Conservation (phyloP, 2,329 filamentous ascomycete species). For the Incumbomyces lentus region DNA sequence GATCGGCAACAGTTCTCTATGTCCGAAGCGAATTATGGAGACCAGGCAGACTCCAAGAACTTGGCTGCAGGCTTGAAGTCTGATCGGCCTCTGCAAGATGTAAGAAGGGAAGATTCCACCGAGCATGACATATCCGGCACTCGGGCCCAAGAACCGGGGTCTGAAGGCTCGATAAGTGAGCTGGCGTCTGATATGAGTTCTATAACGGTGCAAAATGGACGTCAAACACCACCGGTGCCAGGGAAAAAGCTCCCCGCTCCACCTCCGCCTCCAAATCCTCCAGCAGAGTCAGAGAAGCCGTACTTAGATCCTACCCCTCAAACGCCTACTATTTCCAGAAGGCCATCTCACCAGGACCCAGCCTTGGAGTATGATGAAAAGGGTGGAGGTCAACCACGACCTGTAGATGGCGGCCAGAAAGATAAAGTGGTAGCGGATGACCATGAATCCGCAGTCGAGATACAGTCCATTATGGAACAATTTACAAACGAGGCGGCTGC, state of each 20-base stretch:
- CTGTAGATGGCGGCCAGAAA: constrained; percentile 9
- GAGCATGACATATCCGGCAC: no score
- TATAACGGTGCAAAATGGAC: background rate
- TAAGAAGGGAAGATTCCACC: no score
- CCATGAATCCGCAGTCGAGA: constrained; percentile 67
- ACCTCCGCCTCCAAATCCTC: constrained; percentile 33
- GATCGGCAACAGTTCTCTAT: background rate
- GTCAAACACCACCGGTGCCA: background rate
- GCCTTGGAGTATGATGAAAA: constrained; percentile 18
- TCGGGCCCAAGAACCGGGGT: no score
- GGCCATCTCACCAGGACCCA: constrained; percentile 22
- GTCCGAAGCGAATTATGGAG: background rate
- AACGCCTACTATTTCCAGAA: constrained; percentile 33
- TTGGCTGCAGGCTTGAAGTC: background rate
- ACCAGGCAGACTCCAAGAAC: background rate
- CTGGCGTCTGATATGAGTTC: background rate
- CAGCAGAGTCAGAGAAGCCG: constrained; percentile 40
- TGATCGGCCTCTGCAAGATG: background rate
- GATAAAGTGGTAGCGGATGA: constrained; percentile 55
- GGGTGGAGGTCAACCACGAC: constrained; percentile 15
- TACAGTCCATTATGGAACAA: constrained; percentile 96
- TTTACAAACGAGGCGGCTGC: constrained; percentile 68
- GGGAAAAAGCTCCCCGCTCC: constrained; percentile 16
- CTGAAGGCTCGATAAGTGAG: no score
- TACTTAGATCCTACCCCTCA: constrained; percentile 42